Conservation (phyloP, 257 asterid species). For the Lithospermum erythrorhizon region DNA sequence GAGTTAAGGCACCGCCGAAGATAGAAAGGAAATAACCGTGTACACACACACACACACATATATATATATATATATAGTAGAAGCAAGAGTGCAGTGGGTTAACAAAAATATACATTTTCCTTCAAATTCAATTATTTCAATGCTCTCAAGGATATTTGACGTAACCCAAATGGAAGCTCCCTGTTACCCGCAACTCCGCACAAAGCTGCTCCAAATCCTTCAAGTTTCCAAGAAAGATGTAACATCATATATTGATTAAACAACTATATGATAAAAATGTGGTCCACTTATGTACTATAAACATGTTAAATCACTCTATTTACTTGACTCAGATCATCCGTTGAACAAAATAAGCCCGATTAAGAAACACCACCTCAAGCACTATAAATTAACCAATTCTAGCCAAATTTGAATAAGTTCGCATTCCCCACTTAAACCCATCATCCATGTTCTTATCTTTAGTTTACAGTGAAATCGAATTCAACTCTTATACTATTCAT, state of each 20-base stretch:
- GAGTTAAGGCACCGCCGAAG: conserved; percentile 45
- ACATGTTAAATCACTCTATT: neutral
- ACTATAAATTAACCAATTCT: no score
- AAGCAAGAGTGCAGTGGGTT: neutral
- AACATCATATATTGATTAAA: conserved; percentile 2
- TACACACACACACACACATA: neutral
- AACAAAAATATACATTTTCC: no score
- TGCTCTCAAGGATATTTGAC: conserved; percentile 78
- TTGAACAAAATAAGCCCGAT: no score
- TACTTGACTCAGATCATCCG: no score
- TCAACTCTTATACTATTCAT: no score
- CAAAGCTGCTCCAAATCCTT: conserved; percentile 79
- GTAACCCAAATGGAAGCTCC: conserved; percentile 57
- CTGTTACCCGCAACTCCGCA: conserved; percentile 62
- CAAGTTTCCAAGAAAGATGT: conserved; percentile 5
- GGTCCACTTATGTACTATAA: neutral
- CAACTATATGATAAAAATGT: neutral
- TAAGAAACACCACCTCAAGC: no score
- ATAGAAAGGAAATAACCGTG: neutral
- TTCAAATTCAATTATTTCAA: no score
- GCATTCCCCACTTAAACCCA: no score
- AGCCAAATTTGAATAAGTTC: no score
- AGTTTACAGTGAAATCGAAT: no score
- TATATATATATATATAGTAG: neutral
- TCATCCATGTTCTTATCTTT: no score